Evolutionary conservation across 2,329 filamentous ascomycete species (phyloP).

Genomic region (Xenoacremonium recifei): DNA sequence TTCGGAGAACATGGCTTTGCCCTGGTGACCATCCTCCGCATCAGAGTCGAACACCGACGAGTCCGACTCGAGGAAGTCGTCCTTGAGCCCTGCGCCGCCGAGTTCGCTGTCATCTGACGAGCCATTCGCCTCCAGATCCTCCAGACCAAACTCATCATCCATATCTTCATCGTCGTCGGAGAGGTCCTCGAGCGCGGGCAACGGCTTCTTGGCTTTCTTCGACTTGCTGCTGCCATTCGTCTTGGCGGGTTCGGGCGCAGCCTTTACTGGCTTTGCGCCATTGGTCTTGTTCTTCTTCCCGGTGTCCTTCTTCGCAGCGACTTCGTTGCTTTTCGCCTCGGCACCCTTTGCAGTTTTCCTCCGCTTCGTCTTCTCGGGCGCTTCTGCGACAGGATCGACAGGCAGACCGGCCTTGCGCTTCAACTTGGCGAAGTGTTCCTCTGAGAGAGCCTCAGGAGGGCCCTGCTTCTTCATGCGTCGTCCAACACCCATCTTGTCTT

Average conservation of each 20-base stretch:
- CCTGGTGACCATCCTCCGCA: constrained; percentile 51
- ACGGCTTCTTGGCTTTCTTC: constrained; percentile 33
- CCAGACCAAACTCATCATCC: constrained; percentile 41
- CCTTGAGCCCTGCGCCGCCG: constrained; percentile 39
- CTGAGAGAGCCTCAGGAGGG: constrained; percentile 76
- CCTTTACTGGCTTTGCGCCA: constrained; percentile 33
- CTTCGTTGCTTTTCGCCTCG: constrained; percentile 28
- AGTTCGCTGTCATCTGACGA: constrained; percentile 42
- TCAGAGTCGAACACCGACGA: constrained; percentile 73
- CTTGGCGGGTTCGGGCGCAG: constrained; percentile 27
- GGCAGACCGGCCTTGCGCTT: constrained; percentile 83
- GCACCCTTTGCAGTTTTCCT: constrained; percentile 32
- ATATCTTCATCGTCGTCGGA: constrained; percentile 42
- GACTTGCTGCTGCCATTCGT: constrained; percentile 20
- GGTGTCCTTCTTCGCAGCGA: constrained; percentile 24
- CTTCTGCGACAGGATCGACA: constrained; percentile 56
- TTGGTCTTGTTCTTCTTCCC: constrained; percentile 30
- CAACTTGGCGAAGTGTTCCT: constrained; percentile 71
- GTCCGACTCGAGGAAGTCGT: constrained; percentile 59
- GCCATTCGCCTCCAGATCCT: constrained; percentile 44
- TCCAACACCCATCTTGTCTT: constrained; percentile 82
- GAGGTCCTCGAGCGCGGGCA: constrained; percentile 45
- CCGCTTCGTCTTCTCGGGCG: constrained; percentile 62
- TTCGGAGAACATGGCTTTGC: constrained; percentile 81
- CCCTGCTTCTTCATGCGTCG: constrained; percentile 97